phyloP scores from a whole-genome alignment of 495 filamentous ascomycete species.

The Lasiosphaeria hispida region DNA sequence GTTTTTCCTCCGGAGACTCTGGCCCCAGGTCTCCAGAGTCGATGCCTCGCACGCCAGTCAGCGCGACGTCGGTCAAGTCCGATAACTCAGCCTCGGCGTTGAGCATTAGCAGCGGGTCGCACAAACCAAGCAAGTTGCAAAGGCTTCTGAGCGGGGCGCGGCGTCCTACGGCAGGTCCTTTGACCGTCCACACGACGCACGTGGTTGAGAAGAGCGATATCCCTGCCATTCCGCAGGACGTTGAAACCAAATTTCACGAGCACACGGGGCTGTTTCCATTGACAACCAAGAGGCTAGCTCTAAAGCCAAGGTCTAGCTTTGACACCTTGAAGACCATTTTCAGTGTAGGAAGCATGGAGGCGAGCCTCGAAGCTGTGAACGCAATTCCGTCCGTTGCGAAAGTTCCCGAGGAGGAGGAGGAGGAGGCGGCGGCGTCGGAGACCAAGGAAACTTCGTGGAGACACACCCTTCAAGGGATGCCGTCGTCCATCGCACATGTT shows the following conservation, averaged over 20 bases:
- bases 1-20: not conserved
- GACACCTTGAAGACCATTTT: constrained; percentile 45
- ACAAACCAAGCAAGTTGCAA: constrained; percentile 38
- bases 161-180: constrained; percentile 19
- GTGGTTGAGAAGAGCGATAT: constrained; percentile 27
- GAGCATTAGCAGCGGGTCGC: constrained; percentile 35
- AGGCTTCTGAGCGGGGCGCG: constrained; percentile 40
- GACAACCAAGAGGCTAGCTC: constrained; percentile 33
- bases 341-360: constrained; percentile 37
- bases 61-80: constrained; percentile 26
- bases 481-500: constrained; percentile 27
- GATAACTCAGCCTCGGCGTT: constrained; percentile 28
- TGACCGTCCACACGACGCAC: constrained; percentile 32
- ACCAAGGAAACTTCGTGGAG: constrained; percentile 26
- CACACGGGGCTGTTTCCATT: constrained; percentile 29
- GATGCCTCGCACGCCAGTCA: constrained; percentile 24
- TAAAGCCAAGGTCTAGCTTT: constrained; percentile 34
- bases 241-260: constrained; percentile 36
- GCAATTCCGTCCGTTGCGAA: constrained; percentile 9
- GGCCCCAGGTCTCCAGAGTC: constrained; percentile 24
- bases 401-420: constrained; percentile 11
- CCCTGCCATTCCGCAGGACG: constrained; percentile 33
- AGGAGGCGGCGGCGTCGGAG: constrained; percentile 5
- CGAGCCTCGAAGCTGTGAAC: constrained; percentile 28
- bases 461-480: constrained; percentile 27